A percentile compares a stretch with the other conserved stretches of the same genome.
phyloP scores from a whole-genome alignment of 768 basidiomycete genomes.

The Suillus occidentalis region DNA sequence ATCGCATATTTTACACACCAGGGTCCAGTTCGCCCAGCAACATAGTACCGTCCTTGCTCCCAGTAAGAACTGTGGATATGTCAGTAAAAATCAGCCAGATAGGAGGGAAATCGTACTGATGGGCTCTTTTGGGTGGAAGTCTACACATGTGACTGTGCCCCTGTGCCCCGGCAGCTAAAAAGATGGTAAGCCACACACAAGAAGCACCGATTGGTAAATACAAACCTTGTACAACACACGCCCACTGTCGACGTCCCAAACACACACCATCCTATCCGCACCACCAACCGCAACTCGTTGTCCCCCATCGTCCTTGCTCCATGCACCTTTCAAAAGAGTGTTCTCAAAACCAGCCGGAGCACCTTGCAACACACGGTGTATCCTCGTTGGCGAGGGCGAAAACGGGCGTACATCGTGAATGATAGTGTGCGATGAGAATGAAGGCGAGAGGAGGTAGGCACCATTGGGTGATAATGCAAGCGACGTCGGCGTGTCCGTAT shows the following conservation, averaged over 20 bases:
- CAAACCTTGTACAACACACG: slow-evolving; percentile 77
- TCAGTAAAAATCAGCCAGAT: not conserved
- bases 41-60: slow-evolving; percentile 92
- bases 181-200: not conserved
- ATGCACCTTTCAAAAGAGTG: slow-evolving; percentile 77
- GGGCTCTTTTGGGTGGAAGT: slow-evolving; percentile 95
- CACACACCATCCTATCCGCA: slow-evolving; percentile 82
- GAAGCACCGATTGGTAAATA: slow-evolving; percentile 8
- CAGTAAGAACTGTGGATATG: slow-evolving; percentile 69
- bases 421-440: slow-evolving; percentile 84
- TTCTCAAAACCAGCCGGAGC: slow-evolving; percentile 96
- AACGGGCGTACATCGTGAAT: slow-evolving; percentile 95
- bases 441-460: slow-evolving; percentile 84
- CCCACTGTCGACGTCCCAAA: slow-evolving; percentile 83
- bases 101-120: slow-evolving; percentile 62
- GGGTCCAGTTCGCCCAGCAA: slow-evolving; percentile 84
- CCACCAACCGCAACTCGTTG: slow-evolving; percentile 84
- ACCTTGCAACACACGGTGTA: slow-evolving; percentile 79
- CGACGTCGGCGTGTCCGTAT: slow-evolving; percentile 91
- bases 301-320: slow-evolving; percentile 87
- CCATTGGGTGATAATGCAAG: slow-evolving; percentile 91
- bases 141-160: slow-evolving; percentile 93
- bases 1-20: not conserved
- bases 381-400: slow-evolving; percentile 76
- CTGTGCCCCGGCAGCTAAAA: slow-evolving; percentile 89